These are phyloP conservation scores for Boletellus emodensis DNA, from an alignment of 768 basidiomycete species.

Conservation along the genomic window DNA sequence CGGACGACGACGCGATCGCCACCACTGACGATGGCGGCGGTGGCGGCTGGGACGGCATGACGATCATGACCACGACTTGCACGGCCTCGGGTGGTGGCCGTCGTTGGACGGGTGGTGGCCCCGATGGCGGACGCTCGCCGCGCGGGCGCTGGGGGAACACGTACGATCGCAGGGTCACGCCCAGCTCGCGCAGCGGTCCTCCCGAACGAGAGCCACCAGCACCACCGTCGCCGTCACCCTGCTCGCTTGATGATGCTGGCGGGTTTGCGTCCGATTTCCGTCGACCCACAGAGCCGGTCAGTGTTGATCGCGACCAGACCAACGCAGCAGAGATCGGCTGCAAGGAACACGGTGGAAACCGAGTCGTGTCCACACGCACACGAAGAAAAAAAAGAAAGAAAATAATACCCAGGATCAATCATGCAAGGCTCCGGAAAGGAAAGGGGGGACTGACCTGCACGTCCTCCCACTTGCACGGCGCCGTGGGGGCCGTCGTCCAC, in stretches of 20 bases:
- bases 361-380: not conserved
- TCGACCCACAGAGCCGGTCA: not conserved
- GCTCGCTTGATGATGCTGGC: not conserved
- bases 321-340: constrained; percentile 24
- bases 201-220: too few relatives aligned
- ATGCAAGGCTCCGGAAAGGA: too few relatives aligned
- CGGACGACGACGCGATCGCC: not conserved
- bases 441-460: constrained; percentile 21
- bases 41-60: constrained; percentile 38
- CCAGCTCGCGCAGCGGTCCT: not conserved
- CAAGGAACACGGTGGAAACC: not conserved
- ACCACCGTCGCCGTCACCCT: too few relatives aligned
- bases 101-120: constrained; percentile 9
- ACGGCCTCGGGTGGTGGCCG: constrained; percentile 21
- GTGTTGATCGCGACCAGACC: constrained; percentile 15
- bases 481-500: constrained; percentile 11
- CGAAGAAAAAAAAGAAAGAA: not conserved
- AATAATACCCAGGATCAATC: too few relatives aligned
- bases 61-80: constrained; percentile 45
- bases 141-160: constrained; percentile 4
- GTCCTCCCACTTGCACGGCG: constrained; percentile 8
- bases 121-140: constrained; percentile 1
- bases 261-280: not conserved
- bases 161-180: constrained; percentile 6
- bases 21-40: too few relatives aligned